phyloP scores from a whole-genome alignment of 2,329 filamentous ascomycete species.

The Fusarium torreyae region DNA sequence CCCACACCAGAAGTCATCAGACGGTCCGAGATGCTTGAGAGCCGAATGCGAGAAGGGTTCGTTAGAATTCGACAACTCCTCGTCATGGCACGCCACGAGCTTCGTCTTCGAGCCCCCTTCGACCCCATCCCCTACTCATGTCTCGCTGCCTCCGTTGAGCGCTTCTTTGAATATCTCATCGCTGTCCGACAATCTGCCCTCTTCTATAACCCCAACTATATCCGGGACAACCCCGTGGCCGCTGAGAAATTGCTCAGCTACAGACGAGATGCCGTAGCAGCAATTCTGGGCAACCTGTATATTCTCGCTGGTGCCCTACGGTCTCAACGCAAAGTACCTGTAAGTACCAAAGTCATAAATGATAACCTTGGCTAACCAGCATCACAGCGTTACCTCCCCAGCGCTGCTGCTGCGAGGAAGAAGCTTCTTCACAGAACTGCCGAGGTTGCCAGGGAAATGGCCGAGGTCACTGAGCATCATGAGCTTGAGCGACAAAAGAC shows the following conservation, averaged over 20 bases:
- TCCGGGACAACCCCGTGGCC: conserved; percentile 65
- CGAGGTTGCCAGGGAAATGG: conserved; percentile 60
- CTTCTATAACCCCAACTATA: conserved; percentile 69
- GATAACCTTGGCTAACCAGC: conserved; percentile 9
- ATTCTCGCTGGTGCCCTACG: conserved; percentile 70
- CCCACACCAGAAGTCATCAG: conserved; percentile 67
- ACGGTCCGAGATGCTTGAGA: conserved; percentile 71
- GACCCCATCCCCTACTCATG: conserved; percentile 70
- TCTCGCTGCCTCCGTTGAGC: conserved; percentile 69
- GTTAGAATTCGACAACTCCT: conserved; percentile 70
- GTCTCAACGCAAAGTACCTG: conserved; percentile 65
- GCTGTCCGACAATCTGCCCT: conserved; percentile 71
- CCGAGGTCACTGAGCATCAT: conserved; percentile 34
- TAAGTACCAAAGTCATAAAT: conserved; percentile 45
- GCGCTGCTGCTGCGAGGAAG: conserved; percentile 67
- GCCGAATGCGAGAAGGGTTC: conserved; percentile 72
- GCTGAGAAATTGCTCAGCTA: conserved; percentile 65
- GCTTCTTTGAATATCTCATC: conserved; percentile 72
- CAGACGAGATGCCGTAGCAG: conserved; percentile 70
- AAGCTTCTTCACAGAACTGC: conserved; percentile 66
- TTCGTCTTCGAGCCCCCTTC: conserved; percentile 71
- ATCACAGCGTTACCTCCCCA: conserved; percentile 67
- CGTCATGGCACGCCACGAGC: conserved; percentile 71
- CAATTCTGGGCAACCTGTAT: conserved; percentile 71
- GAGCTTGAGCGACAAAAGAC: conserved; percentile 58